Base-by-base conservation (phyloP, 176 grass and related monocot genomes). In the Avena atlantica region DNA sequence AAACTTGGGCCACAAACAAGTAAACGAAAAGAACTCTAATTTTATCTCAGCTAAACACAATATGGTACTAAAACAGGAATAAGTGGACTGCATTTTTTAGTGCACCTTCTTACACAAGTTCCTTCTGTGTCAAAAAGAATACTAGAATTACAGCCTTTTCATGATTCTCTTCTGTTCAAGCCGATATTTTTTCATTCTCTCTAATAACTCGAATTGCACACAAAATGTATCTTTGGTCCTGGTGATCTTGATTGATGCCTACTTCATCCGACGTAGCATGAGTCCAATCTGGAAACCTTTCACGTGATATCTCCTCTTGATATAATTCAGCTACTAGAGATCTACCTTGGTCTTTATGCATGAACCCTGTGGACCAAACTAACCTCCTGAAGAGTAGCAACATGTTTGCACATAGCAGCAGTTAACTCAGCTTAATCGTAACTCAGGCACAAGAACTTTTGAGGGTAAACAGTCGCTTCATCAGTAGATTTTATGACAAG, bases 21-120 rank as follows among this genome's bases (percentile, higher is more conserved):
- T 27, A 74, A 49, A 23, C n/a, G 19, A 13, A 73, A n/a, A 0
- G 42, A 74, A 47, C 42, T 48, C 44, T 73, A 21, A 48, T 24
- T 50, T 24, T 19, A 14, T 66, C 44, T 50, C 2, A 10, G 71
- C 44, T 50, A 51, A 74, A 51, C 20, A 47, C 19, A 16, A 36
- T 25, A 27, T 23, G 71, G 14, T 9, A 74, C 20, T 51, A 74
- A 74, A 51, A 50, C 71, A 51, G 71, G 71, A 74, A 74, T 74
- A 24, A 2, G 0, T 8, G 21, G 45, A 50, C 70, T 74, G 2
- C 24, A 27, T 74, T 42, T 49, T 74, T 50, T 49, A 49, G 11
- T 74, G 45, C 71, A 74, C 71, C 45, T 72, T 72, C 69, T 50
- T 74, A 42, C 12, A 74, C 21, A 67, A 74, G 71, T 25, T 74